Base-by-base conservation (phyloP, 192 early-diverging fungal genomes). In the Mortierella hygrophila region DNA sequence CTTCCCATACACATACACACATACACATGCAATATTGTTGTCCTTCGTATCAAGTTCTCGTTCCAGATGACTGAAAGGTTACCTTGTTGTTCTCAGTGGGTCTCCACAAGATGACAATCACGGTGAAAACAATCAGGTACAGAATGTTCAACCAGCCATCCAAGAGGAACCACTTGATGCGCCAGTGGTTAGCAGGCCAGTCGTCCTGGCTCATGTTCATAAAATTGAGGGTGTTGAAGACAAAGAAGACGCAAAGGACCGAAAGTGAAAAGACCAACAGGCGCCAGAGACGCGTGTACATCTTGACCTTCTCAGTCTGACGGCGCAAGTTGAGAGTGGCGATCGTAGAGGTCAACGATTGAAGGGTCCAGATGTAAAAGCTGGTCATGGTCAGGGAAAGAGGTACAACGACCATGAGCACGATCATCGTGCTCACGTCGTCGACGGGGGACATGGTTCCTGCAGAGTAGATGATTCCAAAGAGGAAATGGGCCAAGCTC, bases 281-380 rank as follows among this genome's bases (percentile, higher is more conserved):
- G 6, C 92, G 88, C 91, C 94, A 96, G 16, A 99, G 90, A 35
- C 94, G 88, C 69, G 93, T 93, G 90, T 98, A 98, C 97, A 98
- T 99, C 69, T 91, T 79, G 55, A 96, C 91, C 89, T 98, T 99
- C 74, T 97, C 95, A n/a, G 90, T 91, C 77, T 99, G 98, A 70
- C 94, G 91, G 68, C 96, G 93, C 42, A 93, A 87, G 78, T 96
- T 93, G 37, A 99, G 92, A 8, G 94, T 90, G 9, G 91, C 88
- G 26, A 97, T 94, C 1, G 98, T 98, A 15, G 91, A 78, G 13
- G 93, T 94, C 69, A 98, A 90, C 2, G 96, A 96, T 60, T 93
- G 92, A 65, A 99, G 88, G 15, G 94, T 99, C 95, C 97, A 97
- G n/a, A 96, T 91, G 88, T 99, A 99, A 75, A 99, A 99, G 38